Evolutionary conservation across 805 yeast species (phyloP), one percentile per base, ranked within the genome.

Genomic region (Phaffomyces thermotolerans): DNA sequence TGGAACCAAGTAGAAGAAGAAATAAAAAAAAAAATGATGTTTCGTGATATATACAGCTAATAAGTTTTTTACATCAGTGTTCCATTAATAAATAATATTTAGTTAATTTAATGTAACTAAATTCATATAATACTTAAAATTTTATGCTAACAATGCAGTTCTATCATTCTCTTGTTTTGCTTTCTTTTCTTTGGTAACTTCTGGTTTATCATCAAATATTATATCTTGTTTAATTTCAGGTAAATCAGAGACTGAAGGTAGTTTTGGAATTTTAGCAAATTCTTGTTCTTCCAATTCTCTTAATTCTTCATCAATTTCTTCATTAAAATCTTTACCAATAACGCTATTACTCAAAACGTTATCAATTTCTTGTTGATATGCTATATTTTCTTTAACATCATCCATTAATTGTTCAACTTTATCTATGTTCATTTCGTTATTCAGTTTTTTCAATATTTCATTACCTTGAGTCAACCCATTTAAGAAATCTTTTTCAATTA

Each of bases 241-340:
- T 27, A 37, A 42, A 23, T 27, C 46, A 36, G 23, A 40, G 35
- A 29, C 44, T 29, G 39, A 35, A 17, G 41, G 48, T 32, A 30
- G 30, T 25, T 30, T 41, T 14, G 10, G 17, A 9, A 14, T 15
- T 33, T 34, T n/a, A 18, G 15, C 84, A 44, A 78, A 71, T 46
- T 80, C 84, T 65, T 88, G 96, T 63, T 84, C 89, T 64, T 89
- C 88, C 56, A 89, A 71, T 44, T 80, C 84, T 46, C 87, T 95
- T 62, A 93, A 76, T 65, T 93, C 99, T 53, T 90, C 96, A 56
- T 90, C 93, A 60, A 91, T 78, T 65, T 93, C 99, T 56, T 89
- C 96, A 55, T 88, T 95, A 59, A 86, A 53, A 38, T 63, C 54
- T 17, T 53, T 52, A 4, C 67, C 69, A 6, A 62, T 55, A 6